Evolutionary conservation across 441 rosid species (phyloP), one percentile per base, ranked within the genome.

Genomic region (Codiaeum variegatum): DNA sequence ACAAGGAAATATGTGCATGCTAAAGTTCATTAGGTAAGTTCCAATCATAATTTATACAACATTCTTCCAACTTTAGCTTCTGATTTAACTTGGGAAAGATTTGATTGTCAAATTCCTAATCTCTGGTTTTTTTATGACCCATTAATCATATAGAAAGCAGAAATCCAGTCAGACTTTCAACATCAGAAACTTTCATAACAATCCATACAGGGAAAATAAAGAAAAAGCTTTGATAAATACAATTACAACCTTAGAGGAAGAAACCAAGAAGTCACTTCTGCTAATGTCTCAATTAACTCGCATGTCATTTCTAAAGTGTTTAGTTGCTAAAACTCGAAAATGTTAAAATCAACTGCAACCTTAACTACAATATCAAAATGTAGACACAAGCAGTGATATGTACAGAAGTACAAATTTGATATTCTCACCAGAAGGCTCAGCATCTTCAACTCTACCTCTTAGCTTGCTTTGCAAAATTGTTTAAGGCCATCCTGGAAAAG

Each of bases 401-500:
- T 34, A 44, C 44, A 63, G 15, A 61, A 21, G 16, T 24, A 38
- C 19, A 69, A 13, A n/a, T n/a, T 34, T 34, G 29, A 62, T 36
- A 54, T 55, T 60, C 80, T 70, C 74, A 75, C 76, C 75, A 51
- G 23, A 66, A 58, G 23, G 71, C 51, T 54, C 26, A 11, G n/a
- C n/a, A 15, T 4, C 64, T 23, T 61, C 19, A 42, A 32, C 52
- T 78, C 78, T 90, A 84, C 65, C 71, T 77, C 85, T 86, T 81
- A 44, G 82, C 83, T 76, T 68, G 82, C 47, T 79, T 73, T 26
- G 87, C 83, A 67, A 91, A 76, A 81, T 81, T 84, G 71, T 78
- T 83, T 6, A 85, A 58, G 16, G 83, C 82, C 72, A 67, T 62
- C 80, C 79, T 83, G 34, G 92, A 87, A 81, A 85, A 84, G n/a